Conservation (phyloP, 1,284 basidiomycete species). For the Microbotryomycetes sp. region DNA sequence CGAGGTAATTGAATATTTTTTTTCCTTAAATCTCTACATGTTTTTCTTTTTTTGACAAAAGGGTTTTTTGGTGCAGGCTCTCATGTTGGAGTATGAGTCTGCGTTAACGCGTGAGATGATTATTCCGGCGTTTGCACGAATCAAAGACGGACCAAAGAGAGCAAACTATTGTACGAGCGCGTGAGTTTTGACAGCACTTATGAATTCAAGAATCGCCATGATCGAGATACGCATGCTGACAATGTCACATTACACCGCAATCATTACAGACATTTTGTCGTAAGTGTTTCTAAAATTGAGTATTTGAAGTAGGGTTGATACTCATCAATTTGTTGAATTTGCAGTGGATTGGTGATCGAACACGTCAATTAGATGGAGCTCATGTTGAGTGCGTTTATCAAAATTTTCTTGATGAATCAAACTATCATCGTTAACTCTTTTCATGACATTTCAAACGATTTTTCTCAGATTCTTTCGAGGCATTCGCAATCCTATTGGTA, state of each 20-base stretch:
- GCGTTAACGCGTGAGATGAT: constrained; percentile 63
- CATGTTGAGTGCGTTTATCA: constrained; percentile 62
- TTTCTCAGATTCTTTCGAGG: constrained; percentile 67
- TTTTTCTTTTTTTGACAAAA: background rate
- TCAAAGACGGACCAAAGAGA: constrained; percentile 7
- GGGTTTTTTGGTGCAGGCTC: constrained; percentile 51
- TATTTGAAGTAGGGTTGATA: no score
- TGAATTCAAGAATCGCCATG: background rate
- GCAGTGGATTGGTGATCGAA: constrained; percentile 95
- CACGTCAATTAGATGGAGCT: constrained; percentile 84
- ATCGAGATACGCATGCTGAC: constrained; percentile 4
- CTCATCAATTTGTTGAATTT: constrained; percentile 53
- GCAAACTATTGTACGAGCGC: constrained; percentile 28
- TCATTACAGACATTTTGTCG: constrained; percentile 7
- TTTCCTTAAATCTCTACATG: background rate
- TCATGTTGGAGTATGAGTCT: constrained; percentile 89
- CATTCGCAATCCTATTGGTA: constrained; percentile 90
- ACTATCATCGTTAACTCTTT: background rate
- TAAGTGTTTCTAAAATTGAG: no score
- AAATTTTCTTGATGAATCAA: background rate
- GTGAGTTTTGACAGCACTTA: constrained; percentile 3
- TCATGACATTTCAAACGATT: background rate
- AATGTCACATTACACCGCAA: constrained; percentile 2
- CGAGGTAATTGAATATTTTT: constrained; percentile 46
- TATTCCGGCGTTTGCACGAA: constrained; percentile 16